A percentile compares a stretch with the other conserved stretches of the same genome.
These are phyloP conservation scores for Fraxinus albicans DNA, from an alignment of 305 asterid genomes.

Conservation along the genomic window DNA sequence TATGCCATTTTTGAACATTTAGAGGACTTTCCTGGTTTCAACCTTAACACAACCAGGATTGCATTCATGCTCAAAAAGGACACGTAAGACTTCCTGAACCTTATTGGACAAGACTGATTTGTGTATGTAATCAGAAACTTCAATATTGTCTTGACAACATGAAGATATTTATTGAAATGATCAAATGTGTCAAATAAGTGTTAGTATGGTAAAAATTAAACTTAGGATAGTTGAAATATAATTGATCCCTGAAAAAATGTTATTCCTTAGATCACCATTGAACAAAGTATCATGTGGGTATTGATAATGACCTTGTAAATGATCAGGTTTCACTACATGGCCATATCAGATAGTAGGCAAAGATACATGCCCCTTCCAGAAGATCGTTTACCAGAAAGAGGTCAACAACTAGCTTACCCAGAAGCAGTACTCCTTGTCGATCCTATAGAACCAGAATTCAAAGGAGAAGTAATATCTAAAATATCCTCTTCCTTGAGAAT, in stretches of 20 bases:
- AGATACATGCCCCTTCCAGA: conserved; percentile 66
- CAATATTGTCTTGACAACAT: not conserved
- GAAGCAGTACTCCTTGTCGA: conserved; percentile 72
- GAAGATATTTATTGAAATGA: not conserved
- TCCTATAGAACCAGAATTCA: conserved; percentile 63
- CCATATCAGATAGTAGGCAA: conserved; percentile 63
- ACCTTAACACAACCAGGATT: conserved; percentile 68
- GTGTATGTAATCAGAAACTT: not conserved
- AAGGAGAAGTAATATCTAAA: conserved; percentile 55
- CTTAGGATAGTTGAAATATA: not conserved
- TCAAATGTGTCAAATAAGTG: not conserved
- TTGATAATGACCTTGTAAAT: not conserved
- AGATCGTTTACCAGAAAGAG: conserved; percentile 56
- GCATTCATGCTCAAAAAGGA: conserved; percentile 57
- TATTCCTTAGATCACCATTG: not conserved
- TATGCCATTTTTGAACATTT: conserved; percentile 73
- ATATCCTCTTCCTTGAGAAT: not conserved
- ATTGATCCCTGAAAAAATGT: not conserved
- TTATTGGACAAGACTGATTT: conserved; percentile 1
- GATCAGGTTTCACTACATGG: conserved; percentile 60
- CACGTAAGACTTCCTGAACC: conserved; percentile 35
- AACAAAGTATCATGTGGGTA: not conserved
- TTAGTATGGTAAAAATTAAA: not conserved
- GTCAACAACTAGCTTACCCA: conserved; percentile 54
- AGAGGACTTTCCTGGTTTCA: conserved; percentile 66